Evolutionary conservation across 139 green algal species (phyloP), one percentile per base, ranked within the genome.

Genomic region (Astrephomene gubernaculifera): DNA sequence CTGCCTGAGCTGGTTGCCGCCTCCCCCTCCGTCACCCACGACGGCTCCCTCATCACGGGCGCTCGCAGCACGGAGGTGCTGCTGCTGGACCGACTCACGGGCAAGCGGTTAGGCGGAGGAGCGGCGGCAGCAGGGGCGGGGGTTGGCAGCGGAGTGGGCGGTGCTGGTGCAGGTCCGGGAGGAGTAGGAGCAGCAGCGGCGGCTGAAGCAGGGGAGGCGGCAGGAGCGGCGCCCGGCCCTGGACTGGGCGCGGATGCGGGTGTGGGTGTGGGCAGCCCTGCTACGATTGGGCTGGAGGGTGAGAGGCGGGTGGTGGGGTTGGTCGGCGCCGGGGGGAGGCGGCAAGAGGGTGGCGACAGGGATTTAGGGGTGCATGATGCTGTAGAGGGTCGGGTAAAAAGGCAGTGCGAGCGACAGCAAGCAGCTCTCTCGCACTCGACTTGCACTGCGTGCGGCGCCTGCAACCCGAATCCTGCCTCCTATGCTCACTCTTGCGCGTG

Each of bases 11-110:
- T 99, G 38, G 97, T 99, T 52, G 89, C 95, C 7, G 81, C 87
- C 25, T 94, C 92, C 0, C 97, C 97, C 2, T 95, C 90, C 70
- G 60, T 96, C 53, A 95, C 96, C 3, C 78, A 83, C 19, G 96
- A 99, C 83, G 96, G 96, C 54, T 90, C 85, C 38, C 52, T 99
- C 24, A 90, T 99, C 25, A n/a, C 98, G 31, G 97, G 97, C 43
- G 87, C 54, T 61, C 93, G 93, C 29, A 64, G 79, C 29, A 93
- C 91, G 22, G 93, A 88, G 10, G 89, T 98, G 21, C 98, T 94
- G 73, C 70, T 96, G 41, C 72, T 99, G 31, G 90, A 99, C 86
- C 73, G 72, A 27, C 27, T 24, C 43, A 96, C 90, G 6, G 97
- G 97, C 4, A 43, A 72, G 41, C 53, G 64, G 70, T 52, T 82